Conservation (phyloP, 163 green algal genomes). For the Chlamydomonas reinhardtii region DNA sequence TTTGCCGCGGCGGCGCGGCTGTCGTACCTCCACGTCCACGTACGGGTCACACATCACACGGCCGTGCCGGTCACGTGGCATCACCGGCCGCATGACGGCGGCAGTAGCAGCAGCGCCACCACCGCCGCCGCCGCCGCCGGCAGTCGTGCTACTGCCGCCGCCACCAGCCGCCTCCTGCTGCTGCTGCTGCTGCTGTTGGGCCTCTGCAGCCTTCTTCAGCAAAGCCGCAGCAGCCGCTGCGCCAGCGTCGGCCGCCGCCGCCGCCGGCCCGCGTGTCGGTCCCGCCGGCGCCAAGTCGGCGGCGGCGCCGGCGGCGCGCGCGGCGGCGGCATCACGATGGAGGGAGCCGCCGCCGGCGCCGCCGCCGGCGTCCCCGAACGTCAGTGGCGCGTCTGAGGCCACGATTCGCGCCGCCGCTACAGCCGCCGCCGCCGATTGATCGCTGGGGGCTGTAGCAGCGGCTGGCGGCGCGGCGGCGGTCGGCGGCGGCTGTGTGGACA, state of each 20-base stretch:
- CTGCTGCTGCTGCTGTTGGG: too few species aligned
- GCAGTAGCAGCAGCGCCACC: not conserved
- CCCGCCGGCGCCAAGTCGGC: not conserved
- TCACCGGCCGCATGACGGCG: not conserved
- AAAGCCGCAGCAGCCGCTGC: not conserved
- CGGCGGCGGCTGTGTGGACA: not conserved
- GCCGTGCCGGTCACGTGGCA: slow-evolving; percentile 13
- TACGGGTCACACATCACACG: slow-evolving; percentile 45
- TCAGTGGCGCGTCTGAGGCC: slow-evolving; percentile 19
- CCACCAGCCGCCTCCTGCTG: too few species aligned
- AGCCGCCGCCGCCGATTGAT: not conserved
- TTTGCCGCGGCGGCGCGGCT: too few species aligned
- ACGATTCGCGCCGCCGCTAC: slow-evolving; percentile 1
- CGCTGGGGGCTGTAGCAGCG: not conserved
- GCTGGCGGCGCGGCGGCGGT: not conserved
- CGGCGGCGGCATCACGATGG: slow-evolving; percentile 1
- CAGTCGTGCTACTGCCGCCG: too few species aligned
- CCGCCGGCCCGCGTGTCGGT: not conserved
- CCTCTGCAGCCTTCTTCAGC: too few species aligned
- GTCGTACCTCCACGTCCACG: not conserved
- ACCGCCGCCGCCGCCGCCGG: too few species aligned
- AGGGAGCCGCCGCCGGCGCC: not conserved
- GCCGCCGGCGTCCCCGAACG: not conserved
- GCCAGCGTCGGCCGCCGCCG: not conserved
- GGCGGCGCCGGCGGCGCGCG: slow-evolving; percentile 1